phyloP scores from a whole-genome alignment of 2,329 filamentous ascomycete genomes.

The Trichoderma endophyticum region DNA sequence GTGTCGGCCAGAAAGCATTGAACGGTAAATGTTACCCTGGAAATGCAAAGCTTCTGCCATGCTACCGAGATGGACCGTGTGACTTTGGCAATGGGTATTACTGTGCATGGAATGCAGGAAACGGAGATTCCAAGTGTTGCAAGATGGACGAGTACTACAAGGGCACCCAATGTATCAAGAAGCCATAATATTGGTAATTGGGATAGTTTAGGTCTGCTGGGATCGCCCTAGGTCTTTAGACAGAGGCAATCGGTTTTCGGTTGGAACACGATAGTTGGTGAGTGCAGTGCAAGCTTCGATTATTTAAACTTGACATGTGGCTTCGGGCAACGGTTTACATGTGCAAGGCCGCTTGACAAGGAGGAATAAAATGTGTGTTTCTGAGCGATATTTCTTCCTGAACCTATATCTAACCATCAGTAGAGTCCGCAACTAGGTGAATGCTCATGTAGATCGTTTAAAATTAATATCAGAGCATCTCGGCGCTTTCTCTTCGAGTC shows the following conservation, averaged over 20 bases:
- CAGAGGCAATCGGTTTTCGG: not conserved
- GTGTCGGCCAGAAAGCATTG: not conserved
- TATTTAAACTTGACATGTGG: not conserved
- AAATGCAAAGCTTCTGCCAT: not conserved
- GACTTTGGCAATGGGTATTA: not conserved
- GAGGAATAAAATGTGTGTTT: not conserved
- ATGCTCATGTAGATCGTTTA: not conserved
- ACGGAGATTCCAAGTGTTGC: not conserved
- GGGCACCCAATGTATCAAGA: not conserved
- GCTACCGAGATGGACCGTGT: not conserved
- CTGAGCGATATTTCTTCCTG: not conserved
- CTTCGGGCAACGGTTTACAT: not conserved
- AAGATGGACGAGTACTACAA: not conserved
- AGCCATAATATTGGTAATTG: not conserved
- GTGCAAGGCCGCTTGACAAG: not conserved
- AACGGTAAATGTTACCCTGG: conserved; percentile 4
- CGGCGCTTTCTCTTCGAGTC: not conserved
- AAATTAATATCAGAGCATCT: not conserved
- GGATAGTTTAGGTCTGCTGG: not conserved
- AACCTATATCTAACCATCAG: not conserved
- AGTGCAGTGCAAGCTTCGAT: not conserved
- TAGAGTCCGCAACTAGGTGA: not conserved
- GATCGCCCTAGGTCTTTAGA: not conserved
- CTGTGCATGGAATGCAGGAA: not conserved
- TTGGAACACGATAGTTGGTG: not conserved